Evolutionary conservation across 2,329 filamentous ascomycete genomes (phyloP).

Genomic region (Exutisphaerella laricina): DNA sequence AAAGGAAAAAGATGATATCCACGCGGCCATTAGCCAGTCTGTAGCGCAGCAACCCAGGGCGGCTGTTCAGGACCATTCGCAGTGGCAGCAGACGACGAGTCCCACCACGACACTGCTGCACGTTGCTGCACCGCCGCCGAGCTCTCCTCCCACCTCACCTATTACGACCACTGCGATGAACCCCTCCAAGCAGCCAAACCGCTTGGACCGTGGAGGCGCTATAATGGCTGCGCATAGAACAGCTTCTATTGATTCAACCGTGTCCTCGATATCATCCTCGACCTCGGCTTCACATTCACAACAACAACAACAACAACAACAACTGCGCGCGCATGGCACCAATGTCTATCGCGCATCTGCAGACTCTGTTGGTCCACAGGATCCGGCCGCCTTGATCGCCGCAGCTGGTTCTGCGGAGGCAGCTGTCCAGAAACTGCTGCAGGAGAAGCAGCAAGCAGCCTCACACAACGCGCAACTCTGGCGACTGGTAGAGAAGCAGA

Average conservation of each 20-base stretch:
- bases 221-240: conserved; percentile 50
- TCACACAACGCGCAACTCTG: conserved; percentile 91
- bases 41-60: conserved; percentile 15
- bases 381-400: conserved; percentile 73
- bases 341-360: conserved; percentile 44
- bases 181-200: conserved; percentile 8
- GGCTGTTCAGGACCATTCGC: conserved; percentile 4
- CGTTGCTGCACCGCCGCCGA: conserved; percentile 14
- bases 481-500: conserved; percentile 93
- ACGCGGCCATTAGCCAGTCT: conserved; percentile 20
- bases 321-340: conserved; percentile 28
- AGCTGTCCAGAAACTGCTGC: conserved; percentile 79
- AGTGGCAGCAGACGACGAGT: conserved; percentile 12
- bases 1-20: conserved; percentile 23
- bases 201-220: conserved; percentile 9
- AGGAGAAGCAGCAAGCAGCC: conserved; percentile 82
- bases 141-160: conserved; percentile 12
- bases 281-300: conserved; percentile 8
- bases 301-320: no score
- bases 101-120: conserved; percentile 10
- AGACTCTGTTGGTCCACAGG: conserved; percentile 59
- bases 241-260: conserved; percentile 88
- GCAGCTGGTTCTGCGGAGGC: conserved; percentile 85
- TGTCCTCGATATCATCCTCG: conserved; percentile 53
- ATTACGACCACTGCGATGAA: conserved; percentile 9